Conservation (phyloP, 106 monocot genomes). For the Narthecium ossifragum region DNA sequence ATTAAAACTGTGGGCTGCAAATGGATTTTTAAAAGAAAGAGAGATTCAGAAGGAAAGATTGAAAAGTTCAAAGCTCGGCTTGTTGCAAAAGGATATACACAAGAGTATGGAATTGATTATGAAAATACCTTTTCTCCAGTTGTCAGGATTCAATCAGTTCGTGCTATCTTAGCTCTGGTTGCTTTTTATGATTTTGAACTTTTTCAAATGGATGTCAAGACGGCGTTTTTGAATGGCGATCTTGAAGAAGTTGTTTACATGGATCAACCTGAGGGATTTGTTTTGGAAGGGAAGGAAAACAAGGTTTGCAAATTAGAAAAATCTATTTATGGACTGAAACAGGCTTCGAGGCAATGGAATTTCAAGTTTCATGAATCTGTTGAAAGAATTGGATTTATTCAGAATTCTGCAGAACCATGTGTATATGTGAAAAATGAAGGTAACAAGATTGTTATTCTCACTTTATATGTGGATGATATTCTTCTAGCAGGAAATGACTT, state of each 20-base stretch:
- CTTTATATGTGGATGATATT: conserved; percentile 13
- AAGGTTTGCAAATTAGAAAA: not conserved
- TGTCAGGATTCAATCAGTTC: not conserved
- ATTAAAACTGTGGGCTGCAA: not conserved
- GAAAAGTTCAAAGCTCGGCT: not conserved
- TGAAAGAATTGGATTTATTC: not conserved
- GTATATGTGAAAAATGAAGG: not conserved
- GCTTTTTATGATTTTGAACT: not conserved
- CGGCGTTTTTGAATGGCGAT: not conserved
- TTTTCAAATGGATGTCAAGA: conserved; percentile 6
- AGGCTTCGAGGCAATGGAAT: conserved; percentile 1
- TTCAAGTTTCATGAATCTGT: not conserved
- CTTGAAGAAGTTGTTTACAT: conserved; percentile 3
- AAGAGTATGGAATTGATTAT: conserved; percentile 1
- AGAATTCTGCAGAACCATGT: not conserved
- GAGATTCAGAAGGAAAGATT: not conserved
- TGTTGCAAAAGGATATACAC: conserved; percentile 2
- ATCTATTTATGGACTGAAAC: conserved; percentile 4
- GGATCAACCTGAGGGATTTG: not conserved
- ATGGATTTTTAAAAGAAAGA: conserved; percentile 3
- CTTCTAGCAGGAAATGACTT: not conserved
- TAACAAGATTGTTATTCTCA: not conserved
- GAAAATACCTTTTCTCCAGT: conserved; percentile 1
- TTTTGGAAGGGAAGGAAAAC: not conserved
- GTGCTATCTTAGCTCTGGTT: not conserved